phyloP scores from a whole-genome alignment of 768 basidiomycete genomes.

The Solioccasus polychromus region DNA sequence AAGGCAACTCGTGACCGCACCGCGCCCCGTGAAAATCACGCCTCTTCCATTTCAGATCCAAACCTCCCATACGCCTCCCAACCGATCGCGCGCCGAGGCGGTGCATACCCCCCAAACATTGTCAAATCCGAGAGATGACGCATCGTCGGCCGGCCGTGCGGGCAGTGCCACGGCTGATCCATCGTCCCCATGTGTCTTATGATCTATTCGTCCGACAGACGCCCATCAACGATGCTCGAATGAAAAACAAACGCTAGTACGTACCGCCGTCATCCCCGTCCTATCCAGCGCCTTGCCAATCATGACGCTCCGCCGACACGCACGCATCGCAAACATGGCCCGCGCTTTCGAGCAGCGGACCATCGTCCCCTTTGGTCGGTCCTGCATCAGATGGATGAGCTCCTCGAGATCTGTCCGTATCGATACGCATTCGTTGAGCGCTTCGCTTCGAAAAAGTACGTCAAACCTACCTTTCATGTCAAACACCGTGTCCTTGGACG shows the following conservation, averaged over 20 bases:
- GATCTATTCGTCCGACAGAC: conserved; percentile 41
- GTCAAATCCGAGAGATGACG: conserved; percentile 63
- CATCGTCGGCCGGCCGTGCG: conserved; percentile 86
- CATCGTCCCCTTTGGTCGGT: conserved; percentile 74
- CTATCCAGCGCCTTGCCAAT: conserved; percentile 79
- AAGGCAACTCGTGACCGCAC: too few species aligned
- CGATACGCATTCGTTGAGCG: background rate
- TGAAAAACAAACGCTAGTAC: conserved; percentile 19
- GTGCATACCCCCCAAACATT: conserved; percentile 19
- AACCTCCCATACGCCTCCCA: conserved; percentile 33
- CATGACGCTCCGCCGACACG: conserved; percentile 97
- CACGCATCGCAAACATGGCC: conserved; percentile 94
- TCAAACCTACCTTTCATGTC: conserved; percentile 70
- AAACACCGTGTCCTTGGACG: conserved; percentile 89
- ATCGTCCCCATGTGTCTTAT: conserved; percentile 81
- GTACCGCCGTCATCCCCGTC: conserved; percentile 73
- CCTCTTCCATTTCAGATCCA: conserved; percentile 5
- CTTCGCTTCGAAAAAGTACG: background rate
- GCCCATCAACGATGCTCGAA: background rate
- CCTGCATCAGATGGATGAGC: conserved; percentile 79
- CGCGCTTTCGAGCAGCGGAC: conserved; percentile 92
- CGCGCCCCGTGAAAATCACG: too few species aligned
- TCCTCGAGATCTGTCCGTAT: conserved; percentile 79
- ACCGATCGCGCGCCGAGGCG: conserved; percentile 25
- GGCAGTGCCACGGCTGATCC: conserved; percentile 86